Conservation (phyloP, 257 asterid species). For the Solanum clarkiae region DNA sequence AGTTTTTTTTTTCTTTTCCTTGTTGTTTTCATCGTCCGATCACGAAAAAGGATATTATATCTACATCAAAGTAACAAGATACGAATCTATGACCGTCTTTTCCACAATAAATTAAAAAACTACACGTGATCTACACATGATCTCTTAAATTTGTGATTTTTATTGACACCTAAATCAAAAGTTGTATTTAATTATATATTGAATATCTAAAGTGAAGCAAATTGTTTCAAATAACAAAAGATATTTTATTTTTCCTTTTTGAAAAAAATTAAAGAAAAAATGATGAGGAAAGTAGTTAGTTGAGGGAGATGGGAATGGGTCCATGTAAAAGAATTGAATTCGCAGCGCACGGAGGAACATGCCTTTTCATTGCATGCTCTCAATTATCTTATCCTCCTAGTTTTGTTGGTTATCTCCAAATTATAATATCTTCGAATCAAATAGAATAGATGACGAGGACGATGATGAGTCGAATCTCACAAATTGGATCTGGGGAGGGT, state of each 20-base stretch:
- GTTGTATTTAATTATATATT: background rate
- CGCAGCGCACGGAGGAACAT: background rate
- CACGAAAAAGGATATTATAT: too few species aligned
- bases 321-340: background rate
- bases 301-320: background rate
- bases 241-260: too few species aligned
- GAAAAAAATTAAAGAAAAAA: background rate
- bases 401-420: too few species aligned
- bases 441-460: too few species aligned
- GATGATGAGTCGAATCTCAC: too few species aligned
- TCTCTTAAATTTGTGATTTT: background rate
- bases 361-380: background rate
- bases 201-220: background rate
- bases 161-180: background rate
- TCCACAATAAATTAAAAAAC: too few species aligned
- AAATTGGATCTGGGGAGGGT: accelerated
- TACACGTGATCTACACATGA: too few species aligned
- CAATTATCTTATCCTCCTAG: too few species aligned
- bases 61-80: too few species aligned
- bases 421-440: background rate
- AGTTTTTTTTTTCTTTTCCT: too few species aligned
- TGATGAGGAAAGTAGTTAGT: background rate
- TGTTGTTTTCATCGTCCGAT: background rate
- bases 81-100: too few species aligned
- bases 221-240: background rate